Conservation (phyloP, 1,284 basidiomycete genomes). For the Ceratobasidium papillatum region DNA sequence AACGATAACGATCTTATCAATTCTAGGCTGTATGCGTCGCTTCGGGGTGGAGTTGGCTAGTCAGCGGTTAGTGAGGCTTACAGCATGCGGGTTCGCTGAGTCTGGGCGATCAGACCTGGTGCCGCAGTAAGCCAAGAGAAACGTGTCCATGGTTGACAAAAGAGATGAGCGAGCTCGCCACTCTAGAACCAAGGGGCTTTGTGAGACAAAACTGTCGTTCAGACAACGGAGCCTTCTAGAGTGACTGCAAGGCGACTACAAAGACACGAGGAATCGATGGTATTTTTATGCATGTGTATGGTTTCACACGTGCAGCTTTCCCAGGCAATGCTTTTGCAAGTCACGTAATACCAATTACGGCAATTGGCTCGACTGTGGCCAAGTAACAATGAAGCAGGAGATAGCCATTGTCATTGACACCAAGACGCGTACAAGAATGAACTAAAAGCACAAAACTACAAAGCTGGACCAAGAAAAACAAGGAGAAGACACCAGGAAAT, state of each 20-base stretch:
- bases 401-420: conserved; percentile 35
- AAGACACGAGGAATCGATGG: no score
- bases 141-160: not conserved
- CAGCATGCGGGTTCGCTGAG: no score
- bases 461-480: conserved; percentile 16
- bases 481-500: conserved; percentile 25
- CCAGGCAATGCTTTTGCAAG: no score
- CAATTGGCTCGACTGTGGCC: not conserved
- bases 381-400: not conserved
- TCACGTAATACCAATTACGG: no score
- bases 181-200: not conserved
- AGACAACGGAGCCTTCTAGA: not conserved
- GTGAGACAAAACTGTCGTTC: not conserved
- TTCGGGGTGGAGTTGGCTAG: not conserved
- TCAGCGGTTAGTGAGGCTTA: no score
- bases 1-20: conserved; percentile 28
- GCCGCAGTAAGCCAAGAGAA: not conserved
- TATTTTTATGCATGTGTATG: not conserved
- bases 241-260: not conserved
- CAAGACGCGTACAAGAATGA: conserved; percentile 16
- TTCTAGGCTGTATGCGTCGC: not conserved
- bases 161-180: not conserved
- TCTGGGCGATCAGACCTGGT: not conserved
- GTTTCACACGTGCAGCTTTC: no score
- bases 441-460: conserved; percentile 5